These are phyloP conservation scores for Xylaria cubensis DNA, from an alignment of 495 filamentous ascomycete genomes.

Conservation along the genomic window DNA sequence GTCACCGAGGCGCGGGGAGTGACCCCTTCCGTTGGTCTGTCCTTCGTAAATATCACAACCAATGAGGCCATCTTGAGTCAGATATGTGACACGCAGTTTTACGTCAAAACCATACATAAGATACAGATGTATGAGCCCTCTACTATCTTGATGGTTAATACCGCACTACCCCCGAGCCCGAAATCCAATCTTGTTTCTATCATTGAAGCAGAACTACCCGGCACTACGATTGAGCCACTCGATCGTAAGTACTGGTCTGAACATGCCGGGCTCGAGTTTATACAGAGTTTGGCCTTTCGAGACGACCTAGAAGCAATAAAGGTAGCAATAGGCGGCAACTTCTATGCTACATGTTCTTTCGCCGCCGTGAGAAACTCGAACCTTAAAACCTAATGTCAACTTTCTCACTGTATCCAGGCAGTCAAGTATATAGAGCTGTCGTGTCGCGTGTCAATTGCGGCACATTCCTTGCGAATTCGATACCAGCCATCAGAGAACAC, in stretches of 20 bases:
- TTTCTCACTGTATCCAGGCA: conserved; percentile 55
- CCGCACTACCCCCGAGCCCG: conserved; percentile 63
- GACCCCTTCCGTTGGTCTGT: conserved; percentile 85
- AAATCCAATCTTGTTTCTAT: conserved; percentile 80
- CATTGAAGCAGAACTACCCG: conserved; percentile 71
- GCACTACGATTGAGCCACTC: conserved; percentile 63
- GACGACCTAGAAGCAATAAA: conserved; percentile 82
- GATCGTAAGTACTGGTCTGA: conserved; percentile 93
- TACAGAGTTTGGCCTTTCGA: conserved; percentile 76
- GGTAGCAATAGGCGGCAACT: conserved; percentile 79
- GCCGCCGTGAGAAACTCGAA: conserved; percentile 69
- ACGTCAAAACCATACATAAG: conserved; percentile 83
- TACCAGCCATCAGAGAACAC: conserved; percentile 89
- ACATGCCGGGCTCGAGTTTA: conserved; percentile 74
- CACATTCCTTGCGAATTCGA: conserved; percentile 81
- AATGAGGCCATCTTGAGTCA: conserved; percentile 85
- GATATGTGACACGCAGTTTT: conserved; percentile 88
- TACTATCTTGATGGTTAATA: conserved; percentile 73
- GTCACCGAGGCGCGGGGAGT: conserved; percentile 86
- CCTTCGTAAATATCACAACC: conserved; percentile 85
- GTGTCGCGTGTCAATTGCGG: conserved; percentile 65
- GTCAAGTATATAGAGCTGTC: conserved; percentile 81
- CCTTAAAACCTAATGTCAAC: neutral
- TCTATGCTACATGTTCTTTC: conserved; percentile 88
- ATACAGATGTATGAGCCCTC: conserved; percentile 78